These are phyloP conservation scores for Hypocreales sp. DNA, from an alignment of 2,329 filamentous ascomycete species.

Conservation along the genomic window DNA sequence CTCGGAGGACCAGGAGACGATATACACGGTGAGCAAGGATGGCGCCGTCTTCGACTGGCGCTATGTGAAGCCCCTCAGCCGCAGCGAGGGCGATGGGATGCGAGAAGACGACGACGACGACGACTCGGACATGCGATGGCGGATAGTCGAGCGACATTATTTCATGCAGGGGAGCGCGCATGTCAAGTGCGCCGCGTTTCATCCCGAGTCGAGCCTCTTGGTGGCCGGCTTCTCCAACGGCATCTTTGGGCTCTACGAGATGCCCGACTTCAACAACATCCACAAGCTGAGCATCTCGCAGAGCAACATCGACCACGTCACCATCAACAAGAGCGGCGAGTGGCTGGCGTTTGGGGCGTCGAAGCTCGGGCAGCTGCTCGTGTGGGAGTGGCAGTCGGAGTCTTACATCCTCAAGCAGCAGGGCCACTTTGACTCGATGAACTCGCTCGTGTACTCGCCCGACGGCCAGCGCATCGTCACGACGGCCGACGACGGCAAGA, in stretches of 20 bases:
- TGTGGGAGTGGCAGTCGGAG: slow-evolving; percentile 99
- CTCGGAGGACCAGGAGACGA: slow-evolving; percentile 82
- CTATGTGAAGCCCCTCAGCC: slow-evolving; percentile 50
- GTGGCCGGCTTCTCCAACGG: slow-evolving; percentile 94
- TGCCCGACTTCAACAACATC: slow-evolving; percentile 91
- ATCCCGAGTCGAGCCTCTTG: slow-evolving; percentile 75
- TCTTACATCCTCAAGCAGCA: slow-evolving; percentile 98
- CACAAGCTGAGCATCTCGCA: slow-evolving; percentile 90
- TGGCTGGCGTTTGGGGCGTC: slow-evolving; percentile 97
- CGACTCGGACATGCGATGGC: slow-evolving; percentile 62
- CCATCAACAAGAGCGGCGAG: slow-evolving; percentile 86
- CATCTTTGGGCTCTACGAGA: slow-evolving; percentile 83
- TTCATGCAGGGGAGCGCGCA: slow-evolving; percentile 85
- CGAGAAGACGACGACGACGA: slow-evolving; percentile 38
- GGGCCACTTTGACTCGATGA: slow-evolving; percentile 93
- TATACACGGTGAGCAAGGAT: slow-evolving; percentile 93
- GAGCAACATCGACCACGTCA: slow-evolving; percentile 88
- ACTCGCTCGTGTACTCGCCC: slow-evolving; percentile 80
- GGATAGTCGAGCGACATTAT: slow-evolving; percentile 80
- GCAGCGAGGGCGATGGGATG: slow-evolving; percentile 42
- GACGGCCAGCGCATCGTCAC: slow-evolving; percentile 90
- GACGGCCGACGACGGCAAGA: slow-evolving; percentile 88
- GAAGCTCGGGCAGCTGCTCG: slow-evolving; percentile 84
- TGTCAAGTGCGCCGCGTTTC: slow-evolving; percentile 81
- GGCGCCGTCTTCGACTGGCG: slow-evolving; percentile 94